Evolutionary conservation across 2,329 filamentous ascomycete species (phyloP).

Genomic region (Cercospora nicotianae): DNA sequence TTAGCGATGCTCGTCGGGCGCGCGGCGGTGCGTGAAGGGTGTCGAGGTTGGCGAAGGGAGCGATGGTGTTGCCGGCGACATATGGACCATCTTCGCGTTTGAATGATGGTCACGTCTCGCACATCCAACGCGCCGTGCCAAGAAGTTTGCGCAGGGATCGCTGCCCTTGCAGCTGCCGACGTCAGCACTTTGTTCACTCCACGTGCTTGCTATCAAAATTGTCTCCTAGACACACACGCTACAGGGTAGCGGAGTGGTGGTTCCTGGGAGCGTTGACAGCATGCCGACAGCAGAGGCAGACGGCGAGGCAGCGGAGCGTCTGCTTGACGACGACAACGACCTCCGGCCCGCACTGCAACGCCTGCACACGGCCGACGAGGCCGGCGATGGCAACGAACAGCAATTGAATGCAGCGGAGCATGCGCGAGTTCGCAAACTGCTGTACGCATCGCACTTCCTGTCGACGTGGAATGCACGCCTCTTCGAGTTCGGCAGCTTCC

Average conservation of each 20-base stretch:
- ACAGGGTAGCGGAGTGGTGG: background rate
- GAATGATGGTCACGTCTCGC: background rate
- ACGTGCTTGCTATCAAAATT: background rate
- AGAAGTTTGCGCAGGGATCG: background rate
- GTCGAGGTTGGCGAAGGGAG: background rate
- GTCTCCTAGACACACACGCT: background rate
- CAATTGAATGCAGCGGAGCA: background rate
- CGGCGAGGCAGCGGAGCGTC: background rate
- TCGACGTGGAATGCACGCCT: constrained; percentile 52
- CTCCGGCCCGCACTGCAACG: background rate
- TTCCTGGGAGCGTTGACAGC: background rate
- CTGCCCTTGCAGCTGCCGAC: background rate
- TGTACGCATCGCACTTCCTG: constrained; percentile 51
- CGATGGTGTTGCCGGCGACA: background rate
- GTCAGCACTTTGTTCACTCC: background rate
- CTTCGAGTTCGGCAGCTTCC: constrained; percentile 53
- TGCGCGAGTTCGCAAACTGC: constrained; percentile 5
- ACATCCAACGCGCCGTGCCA: background rate
- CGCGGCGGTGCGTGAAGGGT: background rate
- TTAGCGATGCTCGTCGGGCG: background rate
- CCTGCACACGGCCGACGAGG: background rate
- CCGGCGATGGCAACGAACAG: background rate
- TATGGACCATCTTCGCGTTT: background rate
- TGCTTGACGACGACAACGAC: background rate
- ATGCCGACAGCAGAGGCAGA: background rate